Base-by-base conservation (phyloP, 768 basidiomycete genomes). In the Kwoniella newhampshirensis region DNA sequence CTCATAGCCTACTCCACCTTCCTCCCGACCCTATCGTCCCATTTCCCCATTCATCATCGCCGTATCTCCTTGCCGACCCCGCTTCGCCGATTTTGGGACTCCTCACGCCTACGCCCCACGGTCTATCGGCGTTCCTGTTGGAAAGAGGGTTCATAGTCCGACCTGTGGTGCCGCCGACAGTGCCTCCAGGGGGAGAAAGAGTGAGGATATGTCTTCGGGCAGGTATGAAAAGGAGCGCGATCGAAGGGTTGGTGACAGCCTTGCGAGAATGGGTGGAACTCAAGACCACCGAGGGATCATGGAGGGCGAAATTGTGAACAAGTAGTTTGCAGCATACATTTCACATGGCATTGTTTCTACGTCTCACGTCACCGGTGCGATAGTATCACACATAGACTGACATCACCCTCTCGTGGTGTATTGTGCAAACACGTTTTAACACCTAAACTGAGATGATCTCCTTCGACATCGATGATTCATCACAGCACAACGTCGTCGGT, bases 171-270 rank as follows among this genome's bases (percentile, higher is more conserved):
- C 74, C 75, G 80, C 93, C 94, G 0, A 96, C 92, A 0, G 92
- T 96, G 0, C 90, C 92, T 0, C 86, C 85, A 51, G 91, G 89
- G 8, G 82, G 82, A 57, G 87, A 92, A 59, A 83, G 92, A 17
- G 86, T 97, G 1, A 77, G 93, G 2, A 83, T 97, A n/a, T 97
- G 93, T 73, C 68, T 97, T 25, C 88, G 92, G 67, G 85, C 91
- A 0, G 84, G 81, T 1, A 90, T 93, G 67, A 83, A 84, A 28
- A 56, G 66, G 2, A 80, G 77, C 36, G 86, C 93, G 26, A 80
- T 94, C 3, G 81, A 84, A 36, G 70, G 75, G 13, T 77, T 96
- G 18, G 80, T 83, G 0, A 54, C 71, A 1, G 83, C 80, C 0
- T 79, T 86, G 9, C 37, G 48, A 3, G 62, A 65, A 21, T 80